phyloP scores from a whole-genome alignment of 2,329 filamentous ascomycete genomes.

The Stemphylium lycopersici region DNA sequence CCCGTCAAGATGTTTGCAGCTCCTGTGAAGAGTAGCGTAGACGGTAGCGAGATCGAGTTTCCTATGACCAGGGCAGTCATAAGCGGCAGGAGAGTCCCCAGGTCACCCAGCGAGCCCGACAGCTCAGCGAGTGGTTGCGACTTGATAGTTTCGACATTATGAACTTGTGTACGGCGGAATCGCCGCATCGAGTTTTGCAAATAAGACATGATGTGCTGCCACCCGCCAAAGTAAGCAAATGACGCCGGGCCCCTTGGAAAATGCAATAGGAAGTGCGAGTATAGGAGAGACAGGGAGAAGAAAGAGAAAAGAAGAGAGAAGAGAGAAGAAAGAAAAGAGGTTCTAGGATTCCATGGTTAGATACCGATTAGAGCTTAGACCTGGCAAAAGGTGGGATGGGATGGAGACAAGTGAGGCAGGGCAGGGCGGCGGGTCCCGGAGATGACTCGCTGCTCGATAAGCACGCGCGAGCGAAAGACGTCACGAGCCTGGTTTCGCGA shows the following conservation, averaged over 20 bases:
- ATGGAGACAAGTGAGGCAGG: not conserved
- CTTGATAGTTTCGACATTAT: conserved; percentile 65
- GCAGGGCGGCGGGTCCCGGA: not conserved
- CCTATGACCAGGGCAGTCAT: conserved; percentile 84
- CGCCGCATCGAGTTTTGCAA: conserved; percentile 32
- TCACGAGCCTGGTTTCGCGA: conserved; percentile 4
- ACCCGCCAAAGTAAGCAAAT: not conserved
- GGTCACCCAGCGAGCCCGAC: conserved; percentile 85
- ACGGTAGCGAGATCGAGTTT: conserved; percentile 78
- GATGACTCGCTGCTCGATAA: conserved; percentile 6
- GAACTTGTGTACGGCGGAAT: conserved; percentile 36
- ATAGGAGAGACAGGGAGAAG: not conserved
- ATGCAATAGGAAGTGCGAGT: not conserved
- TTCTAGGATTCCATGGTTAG: conserved; percentile 2
- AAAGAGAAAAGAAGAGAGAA: no score
- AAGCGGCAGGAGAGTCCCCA: conserved; percentile 87
- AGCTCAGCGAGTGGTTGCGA: conserved; percentile 72
- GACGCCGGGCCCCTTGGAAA: not conserved
- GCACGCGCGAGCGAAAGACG: conserved; percentile 3
- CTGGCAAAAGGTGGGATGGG: not conserved
- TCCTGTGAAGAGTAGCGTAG: conserved; percentile 87
- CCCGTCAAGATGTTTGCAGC: conserved; percentile 86
- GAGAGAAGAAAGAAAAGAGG: not conserved
- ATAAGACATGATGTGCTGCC: conserved; percentile 21
- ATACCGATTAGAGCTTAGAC: not conserved